Conservation (phyloP, 2,329 filamentous ascomycete species). For the Epichloe bromicola region DNA sequence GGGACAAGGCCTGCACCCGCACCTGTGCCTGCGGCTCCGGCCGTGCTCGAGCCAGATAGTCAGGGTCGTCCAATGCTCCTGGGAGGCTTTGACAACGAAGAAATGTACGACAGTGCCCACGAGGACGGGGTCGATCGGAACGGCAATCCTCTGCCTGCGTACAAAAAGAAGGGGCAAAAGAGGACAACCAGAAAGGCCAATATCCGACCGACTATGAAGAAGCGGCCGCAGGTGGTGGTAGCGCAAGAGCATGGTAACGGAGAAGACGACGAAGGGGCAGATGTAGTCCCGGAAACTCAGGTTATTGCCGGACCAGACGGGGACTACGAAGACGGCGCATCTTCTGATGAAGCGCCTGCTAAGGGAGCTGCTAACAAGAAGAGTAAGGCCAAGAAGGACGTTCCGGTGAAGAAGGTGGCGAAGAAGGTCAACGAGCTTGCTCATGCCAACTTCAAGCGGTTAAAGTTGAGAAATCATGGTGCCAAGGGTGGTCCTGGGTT, state of each 20-base stretch:
- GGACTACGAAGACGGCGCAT: slow-evolving; percentile 7
- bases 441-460: slow-evolving; percentile 51
- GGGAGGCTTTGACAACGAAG: slow-evolving; percentile 53
- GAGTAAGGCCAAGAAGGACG: slow-evolving; percentile 23
- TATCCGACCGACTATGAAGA: slow-evolving; percentile 41
- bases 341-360: slow-evolving; percentile 8
- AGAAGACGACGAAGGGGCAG: slow-evolving; percentile 19
- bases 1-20: slow-evolving; percentile 18
- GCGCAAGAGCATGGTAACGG: slow-evolving; percentile 15
- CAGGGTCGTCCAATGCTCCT: slow-evolving; percentile 32
- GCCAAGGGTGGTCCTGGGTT: slow-evolving; percentile 47
- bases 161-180: slow-evolving; percentile 78
- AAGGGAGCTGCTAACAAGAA: slow-evolving; percentile 15
- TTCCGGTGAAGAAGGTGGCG: slow-evolving; percentile 35
- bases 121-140: slow-evolving; percentile 41
- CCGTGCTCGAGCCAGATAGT: slow-evolving; percentile 24
- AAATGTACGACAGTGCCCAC: slow-evolving; percentile 38
- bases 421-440: slow-evolving; percentile 52
- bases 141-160: slow-evolving; percentile 47
- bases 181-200: slow-evolving; percentile 58
- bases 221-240: slow-evolving; percentile 28
- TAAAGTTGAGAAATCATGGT: slow-evolving; percentile 50
- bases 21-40: not conserved
- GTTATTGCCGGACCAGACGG: slow-evolving; percentile 8
- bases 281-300: slow-evolving; percentile 20